These are phyloP conservation scores for Mytilinidion resinicola DNA, from an alignment of 495 filamentous ascomycete species.

Conservation along the genomic window DNA sequence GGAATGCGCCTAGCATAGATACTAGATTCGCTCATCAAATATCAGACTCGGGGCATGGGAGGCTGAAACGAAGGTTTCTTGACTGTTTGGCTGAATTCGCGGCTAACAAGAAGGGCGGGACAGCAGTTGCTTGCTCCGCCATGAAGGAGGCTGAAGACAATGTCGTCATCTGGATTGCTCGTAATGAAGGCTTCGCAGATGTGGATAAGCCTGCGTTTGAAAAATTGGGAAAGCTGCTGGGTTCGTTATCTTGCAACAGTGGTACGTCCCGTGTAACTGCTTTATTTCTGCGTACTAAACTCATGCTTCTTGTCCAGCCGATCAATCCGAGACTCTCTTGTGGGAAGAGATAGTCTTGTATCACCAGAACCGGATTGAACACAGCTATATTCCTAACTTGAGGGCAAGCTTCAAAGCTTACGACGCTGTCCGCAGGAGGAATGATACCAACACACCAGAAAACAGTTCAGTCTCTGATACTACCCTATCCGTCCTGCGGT, in stretches of 20 bases:
- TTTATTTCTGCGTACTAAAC: slow-evolving; percentile 19
- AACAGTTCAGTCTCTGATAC: slow-evolving; percentile 23
- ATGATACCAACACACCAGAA: too few species aligned
- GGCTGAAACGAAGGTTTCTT: slow-evolving; percentile 32
- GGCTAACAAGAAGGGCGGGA: slow-evolving; percentile 32
- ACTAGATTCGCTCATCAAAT: slow-evolving; percentile 31
- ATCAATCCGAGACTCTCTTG: slow-evolving; percentile 26
- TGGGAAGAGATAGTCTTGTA: slow-evolving; percentile 35
- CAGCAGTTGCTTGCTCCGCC: slow-evolving; percentile 28
- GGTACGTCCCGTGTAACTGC: too few species aligned
- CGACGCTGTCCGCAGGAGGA: slow-evolving; percentile 16
- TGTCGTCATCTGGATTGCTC: slow-evolving; percentile 30
- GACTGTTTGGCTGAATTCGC: slow-evolving; percentile 33
- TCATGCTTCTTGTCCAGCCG: slow-evolving; percentile 23
- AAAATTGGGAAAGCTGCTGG: slow-evolving; percentile 21
- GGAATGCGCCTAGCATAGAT: slow-evolving; percentile 26
- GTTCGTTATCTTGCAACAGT: slow-evolving; percentile 23
- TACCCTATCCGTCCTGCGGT: slow-evolving; percentile 23
- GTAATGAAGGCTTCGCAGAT: slow-evolving; percentile 31
- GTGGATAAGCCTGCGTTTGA: slow-evolving; percentile 26
- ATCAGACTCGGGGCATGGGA: slow-evolving; percentile 32
- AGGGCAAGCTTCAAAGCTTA: slow-evolving; percentile 28
- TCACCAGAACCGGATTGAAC: slow-evolving; percentile 29
- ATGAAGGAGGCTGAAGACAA: slow-evolving; percentile 28
- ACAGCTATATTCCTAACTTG: slow-evolving; percentile 30